phyloP scores from a whole-genome alignment of 2,329 filamentous ascomycete genomes.

The Boeremia lycopersici region DNA sequence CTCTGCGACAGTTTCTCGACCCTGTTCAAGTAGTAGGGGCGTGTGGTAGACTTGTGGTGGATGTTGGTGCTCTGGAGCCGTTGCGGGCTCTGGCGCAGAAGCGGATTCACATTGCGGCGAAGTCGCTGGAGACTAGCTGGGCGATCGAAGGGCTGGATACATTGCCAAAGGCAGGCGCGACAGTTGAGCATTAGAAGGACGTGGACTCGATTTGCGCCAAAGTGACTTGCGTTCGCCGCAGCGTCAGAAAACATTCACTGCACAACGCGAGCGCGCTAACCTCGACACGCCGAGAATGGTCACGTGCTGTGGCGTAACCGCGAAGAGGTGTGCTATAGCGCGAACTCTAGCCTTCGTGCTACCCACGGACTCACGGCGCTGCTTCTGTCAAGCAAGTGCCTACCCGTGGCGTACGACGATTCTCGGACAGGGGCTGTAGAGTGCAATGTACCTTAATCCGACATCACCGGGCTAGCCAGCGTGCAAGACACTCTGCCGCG shows the following conservation, averaged over 20 bases:
- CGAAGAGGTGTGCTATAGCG: neutral
- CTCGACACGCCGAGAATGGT: conserved; percentile 15
- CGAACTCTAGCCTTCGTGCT: conserved; percentile 4
- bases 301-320: conserved; percentile 5
- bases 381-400: conserved; percentile 13
- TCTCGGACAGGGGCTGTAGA: conserved; percentile 19
- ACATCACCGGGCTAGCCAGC: conserved; percentile 18
- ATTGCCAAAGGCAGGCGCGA: conserved; percentile 52
- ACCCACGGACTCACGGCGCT: neutral
- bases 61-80: conserved; percentile 17
- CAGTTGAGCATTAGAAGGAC: conserved; percentile 52
- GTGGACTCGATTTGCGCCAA: conserved; percentile 16
- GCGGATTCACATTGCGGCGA: conserved; percentile 28
- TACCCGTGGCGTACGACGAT: conserved; percentile 21
- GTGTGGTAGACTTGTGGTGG: conserved; percentile 16
- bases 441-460: conserved; percentile 33
- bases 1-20: conserved; percentile 17
- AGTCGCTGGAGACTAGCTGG: conserved; percentile 26
- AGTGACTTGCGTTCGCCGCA: neutral
- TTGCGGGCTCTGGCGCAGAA: conserved; percentile 23
- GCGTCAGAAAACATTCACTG: conserved; percentile 23
- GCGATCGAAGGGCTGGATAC: conserved; percentile 50
- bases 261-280: conserved; percentile 9
- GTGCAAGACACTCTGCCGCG: neutral
- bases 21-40: conserved; percentile 9